Conservation (phyloP, 2,329 filamentous ascomycete species). For the Alternaria angustiovoidea region DNA sequence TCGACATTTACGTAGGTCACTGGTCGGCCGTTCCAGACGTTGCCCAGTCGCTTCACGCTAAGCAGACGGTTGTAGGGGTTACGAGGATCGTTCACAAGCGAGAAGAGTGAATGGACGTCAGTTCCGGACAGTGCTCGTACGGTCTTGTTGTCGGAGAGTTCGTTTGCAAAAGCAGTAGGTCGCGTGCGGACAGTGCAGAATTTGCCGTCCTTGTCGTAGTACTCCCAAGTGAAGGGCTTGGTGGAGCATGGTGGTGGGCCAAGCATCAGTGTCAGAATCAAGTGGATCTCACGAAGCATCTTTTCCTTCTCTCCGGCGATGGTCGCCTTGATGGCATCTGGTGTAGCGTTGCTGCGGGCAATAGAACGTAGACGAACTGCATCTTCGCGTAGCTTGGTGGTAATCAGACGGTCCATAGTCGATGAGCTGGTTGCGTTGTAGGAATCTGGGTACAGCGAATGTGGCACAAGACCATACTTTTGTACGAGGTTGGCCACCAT, state of each 20-base stretch:
- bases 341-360: slow-evolving; percentile 48
- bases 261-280: slow-evolving; percentile 81
- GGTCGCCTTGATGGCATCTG: slow-evolving; percentile 50
- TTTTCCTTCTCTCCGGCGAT: slow-evolving; percentile 67
- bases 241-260: slow-evolving; percentile 77
- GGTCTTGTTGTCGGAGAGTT: slow-evolving; percentile 67
- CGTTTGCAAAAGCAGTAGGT: slow-evolving; percentile 74
- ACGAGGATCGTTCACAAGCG: slow-evolving; percentile 84
- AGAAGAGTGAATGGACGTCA: slow-evolving; percentile 75
- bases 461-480: slow-evolving; percentile 89
- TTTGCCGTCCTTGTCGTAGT: slow-evolving; percentile 72
- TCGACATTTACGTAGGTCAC: slow-evolving; percentile 86
- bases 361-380: slow-evolving; percentile 75
- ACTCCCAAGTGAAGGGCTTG: slow-evolving; percentile 80
- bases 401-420: slow-evolving; percentile 76
- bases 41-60: slow-evolving; percentile 80
- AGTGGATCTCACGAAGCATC: slow-evolving; percentile 82
- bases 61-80: slow-evolving; percentile 76
- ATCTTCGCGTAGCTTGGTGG: slow-evolving; percentile 86
- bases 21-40: slow-evolving; percentile 77
- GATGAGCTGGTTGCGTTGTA: slow-evolving; percentile 78
- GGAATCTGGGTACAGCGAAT: slow-evolving; percentile 80
- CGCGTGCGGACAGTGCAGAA: slow-evolving; percentile 70
- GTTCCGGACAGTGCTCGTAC: slow-evolving; percentile 66
- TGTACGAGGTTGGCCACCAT: slow-evolving; percentile 87